Percentiles rank a stretch among this genome's conserved stretches.
Evolutionary conservation across 2,329 filamentous ascomycete genomes (phyloP).

Genomic region (Colletotrichum phormii): DNA sequence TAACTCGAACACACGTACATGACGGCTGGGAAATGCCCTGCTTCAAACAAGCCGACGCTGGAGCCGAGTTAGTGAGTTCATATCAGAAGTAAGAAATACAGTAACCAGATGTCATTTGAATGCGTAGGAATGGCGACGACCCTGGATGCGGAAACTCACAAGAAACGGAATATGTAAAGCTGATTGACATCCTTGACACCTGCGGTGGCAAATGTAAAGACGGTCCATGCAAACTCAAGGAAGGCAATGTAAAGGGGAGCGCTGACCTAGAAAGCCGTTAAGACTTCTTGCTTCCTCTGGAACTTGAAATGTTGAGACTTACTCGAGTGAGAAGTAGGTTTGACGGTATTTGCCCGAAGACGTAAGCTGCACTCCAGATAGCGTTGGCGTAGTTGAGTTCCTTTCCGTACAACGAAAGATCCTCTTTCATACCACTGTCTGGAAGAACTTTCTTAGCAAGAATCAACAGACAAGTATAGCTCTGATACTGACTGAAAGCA

Average conservation of each 20-base stretch:
- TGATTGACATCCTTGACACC: slow-evolving; percentile 40
- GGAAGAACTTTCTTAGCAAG: neutral
- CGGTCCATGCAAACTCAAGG: slow-evolving; percentile 41
- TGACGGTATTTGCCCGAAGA: slow-evolving; percentile 45
- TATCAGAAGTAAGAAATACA: neutral
- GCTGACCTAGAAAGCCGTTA: slow-evolving; percentile 35
- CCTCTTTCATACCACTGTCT: slow-evolving; percentile 47
- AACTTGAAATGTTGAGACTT: neutral
- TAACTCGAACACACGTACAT: slow-evolving; percentile 47
- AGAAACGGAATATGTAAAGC: slow-evolving; percentile 44
- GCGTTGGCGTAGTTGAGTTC: slow-evolving; percentile 46
- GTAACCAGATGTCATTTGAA: neutral
- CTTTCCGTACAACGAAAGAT: slow-evolving; percentile 45
- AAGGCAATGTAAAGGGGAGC: slow-evolving; percentile 42
- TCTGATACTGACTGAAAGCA: slow-evolving; percentile 39
- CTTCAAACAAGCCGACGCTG: slow-evolving; percentile 45
- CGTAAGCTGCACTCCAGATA: slow-evolving; percentile 45
- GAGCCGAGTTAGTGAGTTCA: neutral
- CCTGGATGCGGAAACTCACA: slow-evolving; percentile 18
- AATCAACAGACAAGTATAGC: too few species aligned
- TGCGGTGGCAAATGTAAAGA: slow-evolving; percentile 44
- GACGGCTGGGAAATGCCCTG: slow-evolving; percentile 44
- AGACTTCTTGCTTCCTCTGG: neutral
- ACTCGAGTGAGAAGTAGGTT: slow-evolving; percentile 43
- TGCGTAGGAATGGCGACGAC: neutral